A percentile compares a stretch with the other conserved stretches of the same genome.
These are phyloP conservation scores for Blastobotrys proliferans DNA, from an alignment of 1,139 yeast genomes.

Conservation along the genomic window DNA sequence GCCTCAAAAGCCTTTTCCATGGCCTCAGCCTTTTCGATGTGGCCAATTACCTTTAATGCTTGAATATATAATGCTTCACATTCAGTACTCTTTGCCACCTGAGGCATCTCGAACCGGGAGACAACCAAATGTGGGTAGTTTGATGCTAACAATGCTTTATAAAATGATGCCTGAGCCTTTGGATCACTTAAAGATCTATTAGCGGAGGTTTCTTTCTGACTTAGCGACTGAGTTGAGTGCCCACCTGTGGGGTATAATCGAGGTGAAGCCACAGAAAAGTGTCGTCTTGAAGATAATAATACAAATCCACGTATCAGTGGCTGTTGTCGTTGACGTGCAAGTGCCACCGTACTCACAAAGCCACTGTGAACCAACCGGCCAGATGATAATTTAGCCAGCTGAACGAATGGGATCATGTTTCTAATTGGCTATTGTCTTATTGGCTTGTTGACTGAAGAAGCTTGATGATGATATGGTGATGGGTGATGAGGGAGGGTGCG, in stretches of 20 bases:
- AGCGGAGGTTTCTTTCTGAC: constrained; percentile 69
- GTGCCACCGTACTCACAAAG: no score
- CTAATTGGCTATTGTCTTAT: no score
- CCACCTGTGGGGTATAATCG: constrained; percentile 1
- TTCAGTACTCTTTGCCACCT: constrained; percentile 75
- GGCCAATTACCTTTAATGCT: constrained; percentile 76
- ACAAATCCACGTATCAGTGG: no score
- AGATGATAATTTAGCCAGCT: no score
- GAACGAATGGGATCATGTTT: no score
- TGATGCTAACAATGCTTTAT: constrained; percentile 62
- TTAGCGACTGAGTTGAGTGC: constrained; percentile 12
- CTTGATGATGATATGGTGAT: no score
- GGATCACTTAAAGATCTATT: constrained; percentile 68
- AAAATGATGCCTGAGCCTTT: constrained; percentile 73
- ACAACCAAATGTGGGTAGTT: constrained; percentile 92
- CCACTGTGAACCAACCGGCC: no score
- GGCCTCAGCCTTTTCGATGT: constrained; percentile 69
- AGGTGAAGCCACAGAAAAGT: no score
- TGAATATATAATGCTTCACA: constrained; percentile 74
- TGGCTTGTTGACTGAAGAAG: no score
- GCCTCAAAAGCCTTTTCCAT: constrained; percentile 29
- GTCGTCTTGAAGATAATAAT: no score
- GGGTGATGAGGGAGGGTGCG: no score
- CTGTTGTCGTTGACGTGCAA: no score
- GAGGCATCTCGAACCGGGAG: constrained; percentile 86